Evolutionary conservation across 2,329 filamentous ascomycete genomes (phyloP), one percentile per base, ranked within the genome.

Genomic region (Fusarium secorum): DNA sequence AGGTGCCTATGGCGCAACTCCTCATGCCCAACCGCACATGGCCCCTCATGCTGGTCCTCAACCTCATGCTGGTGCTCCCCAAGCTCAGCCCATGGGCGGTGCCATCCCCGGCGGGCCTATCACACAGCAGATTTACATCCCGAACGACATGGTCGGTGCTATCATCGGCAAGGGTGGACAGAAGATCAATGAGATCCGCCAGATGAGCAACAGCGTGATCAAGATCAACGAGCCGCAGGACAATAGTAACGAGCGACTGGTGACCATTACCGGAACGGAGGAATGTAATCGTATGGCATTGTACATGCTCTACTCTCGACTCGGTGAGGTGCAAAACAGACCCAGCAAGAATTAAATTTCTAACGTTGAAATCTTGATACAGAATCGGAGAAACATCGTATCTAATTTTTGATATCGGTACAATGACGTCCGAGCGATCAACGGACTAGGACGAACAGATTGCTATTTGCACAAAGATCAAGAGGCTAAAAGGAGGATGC

Each of bases 241-340:
- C 82, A 98, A 97, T 83, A 98, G 94, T 87, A 99, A 98, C 78
- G 96, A 99, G 85, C 91, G 96, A 70, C 86, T 99, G 65, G 96
- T 99, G 63, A 99, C 96, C 20, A 97, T 99, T 75, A 98, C 96
- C 4, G 96, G 96, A 72, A 98, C 96, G 10, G 94, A 97, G 77
- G 96, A 99, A 83, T 98, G 94, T 86, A 99, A 99, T 84, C 93
- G 97, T 78, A 98, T 99, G 95, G 96, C 96, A n/a, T 84, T 99
- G 60, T 99, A 98, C 84, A 98, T 99, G 95, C 89, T 99, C 60
- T 99, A 99, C 83, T 97, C 94, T 66, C 90, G 96, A 87, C 92
- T 99, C 81, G 96, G 96, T 97, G 81, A 85, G 86, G 79, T 78
- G 75, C 81, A 75, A 57, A 74, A 76, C 70, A 74, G 48, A 74